Conservation (phyloP, 2,329 filamentous ascomycete species). For the Onygenales sp. region DNA sequence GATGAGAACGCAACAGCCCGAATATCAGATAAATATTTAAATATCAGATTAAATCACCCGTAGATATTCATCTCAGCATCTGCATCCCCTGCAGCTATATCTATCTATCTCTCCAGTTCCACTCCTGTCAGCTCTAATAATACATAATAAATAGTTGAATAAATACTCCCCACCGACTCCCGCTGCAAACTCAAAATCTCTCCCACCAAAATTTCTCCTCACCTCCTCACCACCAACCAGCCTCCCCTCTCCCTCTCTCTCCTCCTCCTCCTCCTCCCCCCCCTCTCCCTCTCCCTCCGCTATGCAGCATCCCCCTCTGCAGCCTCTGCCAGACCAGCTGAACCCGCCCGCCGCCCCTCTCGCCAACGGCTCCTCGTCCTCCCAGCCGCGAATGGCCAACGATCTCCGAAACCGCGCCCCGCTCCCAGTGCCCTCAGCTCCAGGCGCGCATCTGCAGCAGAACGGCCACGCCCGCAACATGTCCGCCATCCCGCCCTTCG, state of each 20-base stretch:
- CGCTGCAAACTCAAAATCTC: neutral
- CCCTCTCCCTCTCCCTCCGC: neutral
- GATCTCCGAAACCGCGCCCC: conserved; percentile 34
- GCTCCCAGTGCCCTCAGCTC: conserved; percentile 28
- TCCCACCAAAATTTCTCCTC: neutral
- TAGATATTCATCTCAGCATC: no score
- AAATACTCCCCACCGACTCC: neutral
- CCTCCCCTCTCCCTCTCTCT: neutral
- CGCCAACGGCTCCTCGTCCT: conserved; percentile 8
- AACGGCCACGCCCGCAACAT: conserved; percentile 34
- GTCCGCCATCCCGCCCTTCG: conserved; percentile 26
- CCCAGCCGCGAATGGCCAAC: conserved; percentile 20
- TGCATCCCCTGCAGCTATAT: no score
- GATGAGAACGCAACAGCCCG: no score
- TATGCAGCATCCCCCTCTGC: conserved; percentile 4
- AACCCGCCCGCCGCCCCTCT: conserved; percentile 1
- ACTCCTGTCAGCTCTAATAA: neutral
- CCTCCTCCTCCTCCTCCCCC: neutral
- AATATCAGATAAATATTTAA: no score
- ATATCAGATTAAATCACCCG: no score
- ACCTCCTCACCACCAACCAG: neutral
- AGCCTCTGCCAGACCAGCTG: neutral
- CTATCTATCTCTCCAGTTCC: no score
- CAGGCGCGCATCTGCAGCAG: conserved; percentile 13
- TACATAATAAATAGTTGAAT: neutral